Evolutionary conservation across 148 eudicot species (phyloP).

Genomic region (Dysphania ambrosioides): DNA sequence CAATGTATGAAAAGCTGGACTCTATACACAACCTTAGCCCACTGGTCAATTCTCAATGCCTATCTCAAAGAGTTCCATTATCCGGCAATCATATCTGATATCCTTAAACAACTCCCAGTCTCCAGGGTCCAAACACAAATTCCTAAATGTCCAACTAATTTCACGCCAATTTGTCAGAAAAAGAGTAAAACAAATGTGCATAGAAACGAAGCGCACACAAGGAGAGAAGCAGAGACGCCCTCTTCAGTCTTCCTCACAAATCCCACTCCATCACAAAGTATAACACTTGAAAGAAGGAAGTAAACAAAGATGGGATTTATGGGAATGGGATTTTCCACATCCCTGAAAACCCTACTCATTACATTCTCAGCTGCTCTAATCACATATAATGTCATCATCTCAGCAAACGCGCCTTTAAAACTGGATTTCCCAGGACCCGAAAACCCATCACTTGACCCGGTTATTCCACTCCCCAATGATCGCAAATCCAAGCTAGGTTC

Average conservation of each 20-base stretch:
- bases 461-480: slow-evolving; percentile 57
- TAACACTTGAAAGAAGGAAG: neutral
- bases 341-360: slow-evolving; percentile 56
- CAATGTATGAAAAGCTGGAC: too few species aligned
- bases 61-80: too few species aligned
- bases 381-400: slow-evolving; percentile 81
- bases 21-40: too few species aligned
- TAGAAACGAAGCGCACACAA: too few species aligned
- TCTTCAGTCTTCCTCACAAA: neutral
- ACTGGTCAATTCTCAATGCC: too few species aligned
- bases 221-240: too few species aligned
- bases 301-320: slow-evolving; percentile 21
- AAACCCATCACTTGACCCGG: slow-evolving; percentile 49
- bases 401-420: slow-evolving; percentile 68
- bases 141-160: too few species aligned
- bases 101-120: too few species aligned
- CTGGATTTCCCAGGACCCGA: slow-evolving; percentile 72
- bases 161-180: too few species aligned
- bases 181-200: too few species aligned
- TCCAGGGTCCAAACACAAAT: too few species aligned
- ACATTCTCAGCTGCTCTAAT: slow-evolving; percentile 72
- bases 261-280: neutral
- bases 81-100: too few species aligned
- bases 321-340: slow-evolving; percentile 47
- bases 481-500: slow-evolving; percentile 26